Base-by-base conservation (phyloP, 129 eudicot genomes). In the Arctium lappa region DNA sequence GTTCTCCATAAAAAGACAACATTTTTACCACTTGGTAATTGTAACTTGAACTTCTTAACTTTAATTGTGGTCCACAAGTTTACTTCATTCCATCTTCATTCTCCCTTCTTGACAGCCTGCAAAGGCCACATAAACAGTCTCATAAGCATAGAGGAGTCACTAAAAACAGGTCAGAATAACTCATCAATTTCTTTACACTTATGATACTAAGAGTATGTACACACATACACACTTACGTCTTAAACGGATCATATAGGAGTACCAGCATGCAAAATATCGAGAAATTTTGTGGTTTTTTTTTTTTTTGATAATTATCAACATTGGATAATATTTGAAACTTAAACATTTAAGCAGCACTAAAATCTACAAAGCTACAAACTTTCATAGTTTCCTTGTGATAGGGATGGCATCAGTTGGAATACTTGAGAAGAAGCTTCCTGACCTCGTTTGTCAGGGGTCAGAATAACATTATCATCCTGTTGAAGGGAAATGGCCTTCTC, bases 51-150 rank as follows among this genome's bases (percentile, higher is more conserved):
- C n/a, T n/a, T n/a, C n/a, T n/a, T n/a, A n/a, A n/a, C n/a, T n/a
- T n/a, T n/a, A n/a, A n/a, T n/a, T n/a, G n/a, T n/a, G n/a, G n/a
- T n/a, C n/a, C n/a, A n/a, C n/a, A n/a, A n/a, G n/a, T n/a, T n/a
- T n/a, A n/a, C n/a, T n/a, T n/a, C n/a, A n/a, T n/a, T n/a, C n/a
- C n/a, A n/a, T n/a, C n/a, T n/a, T n/a, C n/a, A n/a, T n/a, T n/a
- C 94, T 95, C 99, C 99, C 82, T 86, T 90, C 89, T 93, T 90
- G 88, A 95, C 91, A 71, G 92, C 98, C 99, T 95, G 86, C 86
- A 85, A 80, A 46, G 1, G 74, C 15, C 71, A 84, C 44, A 79
- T 65, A 73, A 78, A 66, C 62, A 84, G 76, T 46, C 65, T 46
- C 29, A 30, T 83, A 83, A 76, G 73, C 77, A 70, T 76, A 69